These are phyloP conservation scores for Vaucheria bursata DNA, from an alignment of 352 stramenopile genomes.

Conservation along the genomic window DNA sequence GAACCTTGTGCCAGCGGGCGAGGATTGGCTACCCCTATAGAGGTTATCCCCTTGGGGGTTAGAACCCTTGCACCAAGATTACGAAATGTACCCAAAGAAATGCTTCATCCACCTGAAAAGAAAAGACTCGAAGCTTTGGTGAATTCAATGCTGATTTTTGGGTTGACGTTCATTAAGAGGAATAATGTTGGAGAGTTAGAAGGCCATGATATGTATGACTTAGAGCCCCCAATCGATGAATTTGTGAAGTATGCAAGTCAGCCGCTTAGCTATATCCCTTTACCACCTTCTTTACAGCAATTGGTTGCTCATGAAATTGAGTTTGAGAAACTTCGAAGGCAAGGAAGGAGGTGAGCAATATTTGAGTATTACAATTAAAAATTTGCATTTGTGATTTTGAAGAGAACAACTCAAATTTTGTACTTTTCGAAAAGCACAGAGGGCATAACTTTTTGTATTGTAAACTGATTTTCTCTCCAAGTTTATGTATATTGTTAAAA, in stretches of 20 bases:
- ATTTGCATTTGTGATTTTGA: too few species aligned
- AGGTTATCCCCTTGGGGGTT: conserved; percentile 10
- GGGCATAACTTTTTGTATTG: too few species aligned
- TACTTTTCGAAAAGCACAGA: too few species aligned
- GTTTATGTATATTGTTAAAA: too few species aligned
- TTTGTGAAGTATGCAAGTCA: background rate
- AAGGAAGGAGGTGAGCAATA: background rate
- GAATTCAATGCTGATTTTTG: conserved; percentile 30
- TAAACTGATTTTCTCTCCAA: too few species aligned
- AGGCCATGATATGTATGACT: background rate
- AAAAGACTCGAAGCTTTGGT: conserved; percentile 21
- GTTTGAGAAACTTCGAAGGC: conserved; percentile 32
- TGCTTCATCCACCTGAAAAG: conserved; percentile 26
- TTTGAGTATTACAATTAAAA: too few species aligned
- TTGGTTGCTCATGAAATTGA: conserved; percentile 44
- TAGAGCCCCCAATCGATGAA: conserved; percentile 33
- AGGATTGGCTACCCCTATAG: background rate
- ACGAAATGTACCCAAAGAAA: conserved; percentile 14
- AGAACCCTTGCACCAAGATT: conserved; percentile 1
- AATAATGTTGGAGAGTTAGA: background rate
- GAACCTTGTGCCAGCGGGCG: conserved; percentile 22
- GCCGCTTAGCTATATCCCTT: conserved; percentile 3
- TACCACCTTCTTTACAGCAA: conserved; percentile 18
- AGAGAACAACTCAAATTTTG: too few species aligned
- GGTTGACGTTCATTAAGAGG: conserved; percentile 28